Conservation (phyloP, 225 moss, liverwort and hornwort genomes). For the Pseudisothecium myosuroides region DNA sequence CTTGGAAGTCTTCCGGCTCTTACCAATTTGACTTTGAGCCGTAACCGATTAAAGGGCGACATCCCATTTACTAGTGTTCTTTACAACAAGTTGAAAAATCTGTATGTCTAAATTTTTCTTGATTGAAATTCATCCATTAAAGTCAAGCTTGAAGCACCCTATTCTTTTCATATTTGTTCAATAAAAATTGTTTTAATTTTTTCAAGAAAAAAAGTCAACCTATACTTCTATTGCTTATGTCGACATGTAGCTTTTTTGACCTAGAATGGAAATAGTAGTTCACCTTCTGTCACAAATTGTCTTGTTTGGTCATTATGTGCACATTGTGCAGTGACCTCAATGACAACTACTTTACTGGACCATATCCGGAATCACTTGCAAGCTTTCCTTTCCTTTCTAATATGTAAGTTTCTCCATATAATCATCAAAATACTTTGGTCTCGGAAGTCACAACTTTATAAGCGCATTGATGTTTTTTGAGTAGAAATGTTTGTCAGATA, state of each 20-base stretch:
- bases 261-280: not conserved
- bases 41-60: not conserved
- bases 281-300: not conserved
- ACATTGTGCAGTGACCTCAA: not conserved
- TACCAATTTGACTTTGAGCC: not conserved
- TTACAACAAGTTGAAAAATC: not conserved
- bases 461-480: not conserved
- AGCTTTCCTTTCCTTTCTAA: not conserved
- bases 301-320: not conserved
- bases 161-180: not conserved
- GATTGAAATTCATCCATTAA: not conserved
- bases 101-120: not conserved
- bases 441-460: too few relatives aligned
- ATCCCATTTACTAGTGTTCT: not conserved
- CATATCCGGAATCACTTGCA: not conserved
- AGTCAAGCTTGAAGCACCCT: not conserved
- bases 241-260: not conserved
- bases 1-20: not conserved
- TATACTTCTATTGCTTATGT: not conserved
- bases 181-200: not conserved
- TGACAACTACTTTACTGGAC: not conserved
- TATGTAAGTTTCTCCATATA: not conserved
- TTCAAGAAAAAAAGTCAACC: rapidly evolving
- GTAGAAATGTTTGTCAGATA: not conserved
- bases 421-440: not conserved